A percentile compares a stretch with the other conserved stretches of the same genome.
phyloP scores from a whole-genome alignment of 768 basidiomycete genomes.

The Serendipita vermifera region DNA sequence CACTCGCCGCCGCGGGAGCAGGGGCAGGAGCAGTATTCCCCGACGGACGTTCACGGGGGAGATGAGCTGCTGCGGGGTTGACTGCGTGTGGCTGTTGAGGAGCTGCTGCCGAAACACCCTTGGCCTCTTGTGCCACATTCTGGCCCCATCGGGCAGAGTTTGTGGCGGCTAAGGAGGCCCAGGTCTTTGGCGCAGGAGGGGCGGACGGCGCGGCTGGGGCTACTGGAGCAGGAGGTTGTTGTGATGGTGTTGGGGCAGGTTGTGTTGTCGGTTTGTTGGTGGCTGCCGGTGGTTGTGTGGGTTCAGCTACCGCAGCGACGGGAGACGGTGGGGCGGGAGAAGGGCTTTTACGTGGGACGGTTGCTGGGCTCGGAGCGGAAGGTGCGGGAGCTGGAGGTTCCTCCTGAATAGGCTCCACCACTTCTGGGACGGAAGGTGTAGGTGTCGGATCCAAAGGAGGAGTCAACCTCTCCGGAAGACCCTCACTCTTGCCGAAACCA shows the following conservation, averaged over 20 bases:
- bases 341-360: constrained; percentile 27
- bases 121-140: constrained; percentile 62
- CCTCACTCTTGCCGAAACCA: not conserved
- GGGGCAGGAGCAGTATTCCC: constrained; percentile 22
- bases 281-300: constrained; percentile 18
- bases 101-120: constrained; percentile 56
- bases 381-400: constrained; percentile 28
- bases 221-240: constrained; percentile 23
- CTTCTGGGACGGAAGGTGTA: constrained; percentile 12
- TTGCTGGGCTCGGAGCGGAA: constrained; percentile 32
- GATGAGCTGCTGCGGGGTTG: constrained; percentile 10
- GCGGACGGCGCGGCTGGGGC: constrained; percentile 30
- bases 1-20: constrained; percentile 26
- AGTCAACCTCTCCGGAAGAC: constrained; percentile 14
- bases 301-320: constrained; percentile 16
- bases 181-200: constrained; percentile 55
- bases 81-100: constrained; percentile 23
- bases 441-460: constrained; percentile 15
- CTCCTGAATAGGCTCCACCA: constrained; percentile 22
- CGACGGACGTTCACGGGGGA: constrained; percentile 6
- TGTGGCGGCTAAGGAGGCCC: constrained; percentile 84
- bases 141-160: constrained; percentile 77
- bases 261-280: constrained; percentile 13
- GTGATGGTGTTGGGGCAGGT: constrained; percentile 21
- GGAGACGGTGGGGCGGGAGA: constrained; percentile 21